Percentiles rank a stretch among this genome's conserved stretches.
Evolutionary conservation across 257 asterid genomes (phyloP).

Genomic region (Solanum appendiculatum): DNA sequence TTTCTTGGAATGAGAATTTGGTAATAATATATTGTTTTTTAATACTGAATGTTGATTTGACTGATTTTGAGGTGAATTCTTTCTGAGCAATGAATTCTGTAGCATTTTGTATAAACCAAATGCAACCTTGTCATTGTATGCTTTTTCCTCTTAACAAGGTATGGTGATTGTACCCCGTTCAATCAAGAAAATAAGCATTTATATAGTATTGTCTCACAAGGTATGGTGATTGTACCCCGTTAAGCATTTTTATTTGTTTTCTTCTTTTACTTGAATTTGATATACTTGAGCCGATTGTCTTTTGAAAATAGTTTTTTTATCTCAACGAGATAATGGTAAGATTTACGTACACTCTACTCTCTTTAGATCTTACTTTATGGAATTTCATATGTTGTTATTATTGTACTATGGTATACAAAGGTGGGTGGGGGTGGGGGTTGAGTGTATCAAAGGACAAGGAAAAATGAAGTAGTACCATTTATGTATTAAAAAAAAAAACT

Average conservation of each 20-base stretch:
- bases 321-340: neutral
- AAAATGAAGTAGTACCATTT: neutral
- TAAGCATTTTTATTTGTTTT: too few species aligned
- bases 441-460: neutral
- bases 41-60: neutral
- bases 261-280: neutral
- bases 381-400: too few species aligned
- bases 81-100: neutral
- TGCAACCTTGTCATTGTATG: neutral
- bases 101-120: neutral
- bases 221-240: neutral
- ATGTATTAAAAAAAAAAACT: too few species aligned
- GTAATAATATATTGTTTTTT: neutral
- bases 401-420: too few species aligned
- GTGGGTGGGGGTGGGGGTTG: neutral
- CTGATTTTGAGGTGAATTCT: neutral
- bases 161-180: neutral
- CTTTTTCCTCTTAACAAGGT: neutral
- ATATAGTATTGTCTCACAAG: too few species aligned
- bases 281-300: too few species aligned
- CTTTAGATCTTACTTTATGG: too few species aligned
- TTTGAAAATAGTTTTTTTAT: fast-evolving
- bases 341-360: too few species aligned
- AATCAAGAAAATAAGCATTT: too few species aligned
- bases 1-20: neutral